phyloP scores from a whole-genome alignment of 2,329 filamentous ascomycete species.

The Pestalotiopsis sp. region DNA sequence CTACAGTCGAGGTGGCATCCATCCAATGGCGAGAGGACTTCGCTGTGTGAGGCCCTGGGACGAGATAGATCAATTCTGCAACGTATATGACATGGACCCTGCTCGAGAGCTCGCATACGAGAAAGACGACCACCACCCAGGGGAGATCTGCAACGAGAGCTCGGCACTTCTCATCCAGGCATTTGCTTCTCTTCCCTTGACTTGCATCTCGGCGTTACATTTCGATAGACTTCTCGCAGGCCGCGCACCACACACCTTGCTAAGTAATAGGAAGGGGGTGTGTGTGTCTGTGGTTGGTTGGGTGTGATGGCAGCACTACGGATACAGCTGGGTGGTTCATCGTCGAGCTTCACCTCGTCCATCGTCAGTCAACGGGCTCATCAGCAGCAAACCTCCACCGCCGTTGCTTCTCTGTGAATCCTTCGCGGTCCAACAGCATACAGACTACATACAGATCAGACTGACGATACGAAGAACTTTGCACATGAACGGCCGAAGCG shows the following conservation, averaged over 20 bases:
- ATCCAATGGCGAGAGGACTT: not conserved
- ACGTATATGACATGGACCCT: not conserved
- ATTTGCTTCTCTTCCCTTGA: constrained; percentile 7
- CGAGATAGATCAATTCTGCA: not conserved
- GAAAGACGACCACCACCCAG: constrained; percentile 13
- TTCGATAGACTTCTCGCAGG: not conserved
- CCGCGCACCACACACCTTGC: not conserved
- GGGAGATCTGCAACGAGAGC: constrained; percentile 11
- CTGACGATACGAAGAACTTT: not conserved
- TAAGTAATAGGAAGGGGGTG: not conserved
- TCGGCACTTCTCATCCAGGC: constrained; percentile 13
- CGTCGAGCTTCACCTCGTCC: not conserved
- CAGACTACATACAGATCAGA: not conserved
- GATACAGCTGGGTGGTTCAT: no score
- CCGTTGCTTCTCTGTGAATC: not conserved
- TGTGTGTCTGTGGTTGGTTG: not conserved
- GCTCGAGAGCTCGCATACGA: not conserved
- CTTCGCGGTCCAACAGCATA: not conserved
- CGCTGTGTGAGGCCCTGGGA: no score
- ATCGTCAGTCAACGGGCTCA: not conserved
- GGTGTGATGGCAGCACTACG: not conserved
- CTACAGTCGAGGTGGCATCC: not conserved
- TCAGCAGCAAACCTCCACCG: not conserved
- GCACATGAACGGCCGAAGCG: not conserved
- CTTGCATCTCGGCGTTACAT: constrained; percentile 12